Base-by-base conservation (phyloP, 371 early-diverging fungal species). In the Coemansia sp. region DNA sequence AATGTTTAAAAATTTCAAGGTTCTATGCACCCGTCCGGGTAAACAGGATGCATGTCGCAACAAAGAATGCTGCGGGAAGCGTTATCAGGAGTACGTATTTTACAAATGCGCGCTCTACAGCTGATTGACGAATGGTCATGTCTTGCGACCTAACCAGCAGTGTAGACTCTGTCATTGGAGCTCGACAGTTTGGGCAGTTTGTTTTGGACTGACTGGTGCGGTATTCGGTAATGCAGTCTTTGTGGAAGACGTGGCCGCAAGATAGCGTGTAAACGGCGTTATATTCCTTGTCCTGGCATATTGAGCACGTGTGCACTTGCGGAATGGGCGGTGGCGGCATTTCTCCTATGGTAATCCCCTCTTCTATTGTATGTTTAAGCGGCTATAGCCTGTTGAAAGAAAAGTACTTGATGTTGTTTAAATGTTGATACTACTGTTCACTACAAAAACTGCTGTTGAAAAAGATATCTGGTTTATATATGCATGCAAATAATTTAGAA, bases 211-310 rank as follows among this genome's bases (percentile, higher is more conserved):
- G 53, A 21, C 32, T 26, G 17, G 17, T 9, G 41, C 29, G 59
- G 21, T 59, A 49, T 8, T 60, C 52, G 29, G 46, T 13, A 29
- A 66, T 53, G 44, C 66, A 66, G 36, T 52, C 54, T n/a, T 21
- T 15, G 66, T 66, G 66, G 23, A 66, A 59, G 11, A 29, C 7
- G 46, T 66, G 66, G 12, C 60, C 54, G 36, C 66, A 66, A 3
- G 54, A n/a, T 19, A 59, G 53, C n/a, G 19, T 66, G 52, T 60
- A 54, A 6, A 52, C 13, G 15, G 4, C 46, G 2, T 46, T 21
- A 26, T 21, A 13, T 13, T 49, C 24, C 28, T 66, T 54, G 26
- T 66, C 53, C 21, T 17, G 19, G 23, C 66, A 66, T 15, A 60
- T 58, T 41, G 61, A 29, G 61, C 29, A 66, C 39, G 60, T 32